Percentiles rank a stretch among this genome's conserved stretches.
Conservation (phyloP, 2,329 filamentous ascomycete genomes). For the Orbilia ellipsospora region DNA sequence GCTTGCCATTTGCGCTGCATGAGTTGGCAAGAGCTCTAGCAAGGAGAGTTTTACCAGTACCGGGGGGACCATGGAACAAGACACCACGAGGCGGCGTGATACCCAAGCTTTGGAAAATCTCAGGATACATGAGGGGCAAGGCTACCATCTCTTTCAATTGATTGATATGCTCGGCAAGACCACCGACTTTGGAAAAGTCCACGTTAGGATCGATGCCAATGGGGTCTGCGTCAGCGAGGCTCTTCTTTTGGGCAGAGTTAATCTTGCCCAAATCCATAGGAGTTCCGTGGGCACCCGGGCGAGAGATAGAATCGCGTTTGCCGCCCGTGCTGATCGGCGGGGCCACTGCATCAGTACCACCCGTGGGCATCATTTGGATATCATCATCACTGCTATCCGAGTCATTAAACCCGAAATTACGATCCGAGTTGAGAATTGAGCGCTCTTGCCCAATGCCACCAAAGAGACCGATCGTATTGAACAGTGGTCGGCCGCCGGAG, state of each 20-base stretch:
- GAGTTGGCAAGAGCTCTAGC: slow-evolving; percentile 92
- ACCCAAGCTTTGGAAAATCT: slow-evolving; percentile 89
- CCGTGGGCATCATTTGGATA: slow-evolving; percentile 70
- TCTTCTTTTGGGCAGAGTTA: slow-evolving; percentile 80
- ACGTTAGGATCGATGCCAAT: slow-evolving; percentile 92
- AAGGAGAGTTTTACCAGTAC: slow-evolving; percentile 97
- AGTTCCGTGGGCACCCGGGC: slow-evolving; percentile 58
- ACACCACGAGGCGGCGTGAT: slow-evolving; percentile 95
- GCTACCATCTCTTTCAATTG: slow-evolving; percentile 99
- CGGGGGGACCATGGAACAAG: slow-evolving; percentile 94
- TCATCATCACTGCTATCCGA: slow-evolving; percentile 98
- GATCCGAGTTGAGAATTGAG: slow-evolving; percentile 77
- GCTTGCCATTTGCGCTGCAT: slow-evolving; percentile 81
- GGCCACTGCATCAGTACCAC: slow-evolving; percentile 45
- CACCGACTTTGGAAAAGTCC: slow-evolving; percentile 93
- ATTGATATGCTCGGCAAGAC: slow-evolving; percentile 91
- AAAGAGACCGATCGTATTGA: slow-evolving; percentile 92
- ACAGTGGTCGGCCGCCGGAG: slow-evolving; percentile 80
- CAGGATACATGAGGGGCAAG: slow-evolving; percentile 90
- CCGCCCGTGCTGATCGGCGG: slow-evolving; percentile 39
- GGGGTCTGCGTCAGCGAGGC: slow-evolving; percentile 91
- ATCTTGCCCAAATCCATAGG: slow-evolving; percentile 79
- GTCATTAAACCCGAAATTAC: slow-evolving; percentile 77
- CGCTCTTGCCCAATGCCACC: slow-evolving; percentile 79
- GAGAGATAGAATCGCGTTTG: slow-evolving; percentile 61